These are phyloP conservation scores for Saccharomyces hybrid DNA, from an alignment of 1,139 yeast species.

Conservation along the genomic window DNA sequence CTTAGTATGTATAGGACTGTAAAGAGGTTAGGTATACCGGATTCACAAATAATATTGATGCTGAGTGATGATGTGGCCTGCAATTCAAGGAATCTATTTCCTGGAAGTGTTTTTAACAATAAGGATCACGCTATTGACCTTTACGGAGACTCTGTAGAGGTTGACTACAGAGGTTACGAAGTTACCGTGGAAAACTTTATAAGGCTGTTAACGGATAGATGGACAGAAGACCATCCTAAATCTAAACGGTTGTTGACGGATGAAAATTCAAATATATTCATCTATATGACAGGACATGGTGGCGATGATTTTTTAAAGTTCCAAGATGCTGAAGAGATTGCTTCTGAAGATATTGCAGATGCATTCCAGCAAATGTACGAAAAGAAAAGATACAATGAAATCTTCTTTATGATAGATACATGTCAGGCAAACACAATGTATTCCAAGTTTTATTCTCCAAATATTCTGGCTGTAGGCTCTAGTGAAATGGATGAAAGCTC, in stretches of 20 bases:
- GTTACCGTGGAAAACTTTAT: slow-evolving; percentile 96
- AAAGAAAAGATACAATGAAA: slow-evolving; percentile 88
- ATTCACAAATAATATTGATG: slow-evolving; percentile 93
- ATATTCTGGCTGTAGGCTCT: slow-evolving; percentile 87
- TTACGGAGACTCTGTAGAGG: slow-evolving; percentile 91
- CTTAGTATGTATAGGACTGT: slow-evolving; percentile 92
- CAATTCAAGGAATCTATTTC: slow-evolving; percentile 90
- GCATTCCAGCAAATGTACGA: slow-evolving; percentile 97
- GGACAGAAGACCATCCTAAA: slow-evolving; percentile 91
- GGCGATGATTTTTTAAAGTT: slow-evolving; percentile 95
- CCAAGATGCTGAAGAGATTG: slow-evolving; percentile 97
- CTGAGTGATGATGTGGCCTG: slow-evolving; percentile 95
- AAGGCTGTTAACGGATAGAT: slow-evolving; percentile 81
- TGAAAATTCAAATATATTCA: slow-evolving; percentile 86
- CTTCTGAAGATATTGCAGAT: slow-evolving; percentile 91
- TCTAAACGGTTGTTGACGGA: slow-evolving; percentile 86
- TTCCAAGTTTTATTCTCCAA: slow-evolving; percentile 85
- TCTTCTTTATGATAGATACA: slow-evolving; percentile 94
- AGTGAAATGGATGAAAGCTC: slow-evolving; percentile 85
- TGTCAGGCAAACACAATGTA: slow-evolving; percentile 99
- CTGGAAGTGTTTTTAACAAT: slow-evolving; percentile 92
- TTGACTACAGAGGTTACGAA: slow-evolving; percentile 94
- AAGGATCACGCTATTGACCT: slow-evolving; percentile 90
- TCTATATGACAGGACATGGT: slow-evolving; percentile 97
- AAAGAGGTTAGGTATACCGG: slow-evolving; percentile 92